Evolutionary conservation across 257 asterid genomes (phyloP).

Genomic region (Gentiana straminea): DNA sequence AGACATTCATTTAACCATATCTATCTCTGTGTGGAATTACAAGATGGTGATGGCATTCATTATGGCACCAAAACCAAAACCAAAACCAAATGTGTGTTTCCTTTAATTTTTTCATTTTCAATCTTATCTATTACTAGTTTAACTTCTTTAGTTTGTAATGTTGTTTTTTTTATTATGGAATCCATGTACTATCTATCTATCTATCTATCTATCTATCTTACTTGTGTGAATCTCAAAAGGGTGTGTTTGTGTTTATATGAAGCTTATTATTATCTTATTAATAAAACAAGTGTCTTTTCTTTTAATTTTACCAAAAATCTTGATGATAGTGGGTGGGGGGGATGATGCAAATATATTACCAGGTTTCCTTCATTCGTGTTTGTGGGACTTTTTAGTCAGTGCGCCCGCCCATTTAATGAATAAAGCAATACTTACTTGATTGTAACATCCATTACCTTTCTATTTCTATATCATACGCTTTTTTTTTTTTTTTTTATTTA

Average conservation of each 20-base stretch:
- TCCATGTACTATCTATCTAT: neutral
- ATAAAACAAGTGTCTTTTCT: slow-evolving; percentile 15
- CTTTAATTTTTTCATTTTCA: neutral
- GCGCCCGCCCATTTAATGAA: no score
- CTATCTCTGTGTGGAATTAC: no score
- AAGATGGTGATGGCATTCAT: no score
- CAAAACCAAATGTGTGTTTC: neutral
- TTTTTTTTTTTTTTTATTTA: neutral
- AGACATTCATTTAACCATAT: no score
- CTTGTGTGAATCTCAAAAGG: no score
- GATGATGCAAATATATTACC: neutral
- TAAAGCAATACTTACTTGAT: no score
- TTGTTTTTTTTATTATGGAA: slow-evolving; percentile 16
- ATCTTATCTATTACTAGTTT: no score
- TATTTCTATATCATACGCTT: no score
- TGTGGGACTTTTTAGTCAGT: no score
- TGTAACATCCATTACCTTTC: no score
- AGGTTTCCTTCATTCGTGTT: neutral
- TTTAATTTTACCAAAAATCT: slow-evolving; percentile 1
- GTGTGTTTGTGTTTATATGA: no score
- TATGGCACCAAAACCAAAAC: no score
- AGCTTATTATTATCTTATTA: neutral
- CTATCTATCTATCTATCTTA: slow-evolving; percentile 3
- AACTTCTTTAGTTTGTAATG: neutral
- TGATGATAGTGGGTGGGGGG: neutral